Evolutionary conservation across 2,329 filamentous ascomycete genomes (phyloP).

Genomic region (Colletotrichum godetiae): DNA sequence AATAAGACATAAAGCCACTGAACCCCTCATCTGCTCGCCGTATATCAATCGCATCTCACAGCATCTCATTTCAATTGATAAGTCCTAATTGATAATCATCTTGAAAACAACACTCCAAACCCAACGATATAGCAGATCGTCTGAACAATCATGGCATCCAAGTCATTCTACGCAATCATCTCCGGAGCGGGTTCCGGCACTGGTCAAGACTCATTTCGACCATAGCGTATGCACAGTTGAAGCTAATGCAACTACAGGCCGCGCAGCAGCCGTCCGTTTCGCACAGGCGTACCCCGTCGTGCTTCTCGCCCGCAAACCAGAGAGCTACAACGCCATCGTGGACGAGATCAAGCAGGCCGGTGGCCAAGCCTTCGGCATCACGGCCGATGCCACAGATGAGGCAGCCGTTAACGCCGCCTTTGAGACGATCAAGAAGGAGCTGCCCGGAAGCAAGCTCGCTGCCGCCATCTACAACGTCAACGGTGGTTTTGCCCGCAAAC

Average conservation of each 20-base stretch:
- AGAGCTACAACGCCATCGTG: conserved; percentile 74
- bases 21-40: background rate
- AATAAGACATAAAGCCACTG: conserved; percentile 2
- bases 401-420: conserved; percentile 60
- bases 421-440: conserved; percentile 68
- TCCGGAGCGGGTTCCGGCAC: conserved; percentile 81
- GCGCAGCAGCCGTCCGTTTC: conserved; percentile 67
- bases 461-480: conserved; percentile 80
- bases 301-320: conserved; percentile 75
- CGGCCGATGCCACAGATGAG: conserved; percentile 70
- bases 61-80: background rate
- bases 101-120: background rate
- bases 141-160: conserved; percentile 42
- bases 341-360: conserved; percentile 75
- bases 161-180: conserved; percentile 70
- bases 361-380: conserved; percentile 77
- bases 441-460: conserved; percentile 65
- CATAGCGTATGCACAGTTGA: conserved; percentile 71
- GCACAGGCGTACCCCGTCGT: conserved; percentile 77
- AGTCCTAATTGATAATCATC: background rate
- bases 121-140: background rate
- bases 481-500: conserved; percentile 61
- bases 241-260: conserved; percentile 45
- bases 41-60: background rate
- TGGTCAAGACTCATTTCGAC: conserved; percentile 65